A percentile compares a stretch with the other conserved stretches of the same genome.
phyloP scores from a whole-genome alignment of 257 asterid genomes.

The Jaltomata sinuosa region DNA sequence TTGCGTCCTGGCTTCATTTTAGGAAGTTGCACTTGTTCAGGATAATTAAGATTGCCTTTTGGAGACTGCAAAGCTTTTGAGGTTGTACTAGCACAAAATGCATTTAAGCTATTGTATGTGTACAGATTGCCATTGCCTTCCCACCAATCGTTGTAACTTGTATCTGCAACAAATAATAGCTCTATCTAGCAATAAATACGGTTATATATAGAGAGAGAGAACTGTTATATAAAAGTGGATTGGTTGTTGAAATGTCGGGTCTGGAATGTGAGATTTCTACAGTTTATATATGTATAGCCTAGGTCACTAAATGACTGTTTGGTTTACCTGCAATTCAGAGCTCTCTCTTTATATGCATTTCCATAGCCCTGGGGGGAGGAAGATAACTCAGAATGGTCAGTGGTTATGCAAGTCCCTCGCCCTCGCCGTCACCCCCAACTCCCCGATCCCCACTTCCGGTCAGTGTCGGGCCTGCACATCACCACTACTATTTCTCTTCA shows the following conservation, averaged over 20 bases:
- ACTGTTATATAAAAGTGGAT: neutral
- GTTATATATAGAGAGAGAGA: no score
- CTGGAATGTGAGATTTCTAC: neutral
- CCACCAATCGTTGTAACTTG: no score
- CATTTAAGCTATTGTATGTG: neutral
- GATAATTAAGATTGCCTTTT: neutral
- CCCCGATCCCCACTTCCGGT: constrained; percentile 12
- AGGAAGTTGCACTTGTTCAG: neutral
- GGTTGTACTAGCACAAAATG: neutral
- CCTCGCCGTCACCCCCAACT: neutral
- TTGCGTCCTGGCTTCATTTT: neutral
- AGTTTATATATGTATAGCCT: no score
- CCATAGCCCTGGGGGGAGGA: neutral
- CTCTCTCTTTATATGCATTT: neutral
- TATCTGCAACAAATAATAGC: no score
- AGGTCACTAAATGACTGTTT: neutral
- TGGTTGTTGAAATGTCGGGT: neutral
- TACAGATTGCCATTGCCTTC: neutral
- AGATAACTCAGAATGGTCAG: neutral
- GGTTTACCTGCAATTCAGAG: neutral
- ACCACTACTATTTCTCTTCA: constrained; percentile 3
- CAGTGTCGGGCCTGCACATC: constrained; percentile 12
- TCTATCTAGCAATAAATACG: no score
- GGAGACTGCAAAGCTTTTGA: no score
- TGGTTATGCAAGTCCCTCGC: neutral